Percentiles rank a stretch among this genome's conserved stretches.
Conservation (phyloP, 371 early-diverging fungal species). For the Apophysomyces sp. region DNA sequence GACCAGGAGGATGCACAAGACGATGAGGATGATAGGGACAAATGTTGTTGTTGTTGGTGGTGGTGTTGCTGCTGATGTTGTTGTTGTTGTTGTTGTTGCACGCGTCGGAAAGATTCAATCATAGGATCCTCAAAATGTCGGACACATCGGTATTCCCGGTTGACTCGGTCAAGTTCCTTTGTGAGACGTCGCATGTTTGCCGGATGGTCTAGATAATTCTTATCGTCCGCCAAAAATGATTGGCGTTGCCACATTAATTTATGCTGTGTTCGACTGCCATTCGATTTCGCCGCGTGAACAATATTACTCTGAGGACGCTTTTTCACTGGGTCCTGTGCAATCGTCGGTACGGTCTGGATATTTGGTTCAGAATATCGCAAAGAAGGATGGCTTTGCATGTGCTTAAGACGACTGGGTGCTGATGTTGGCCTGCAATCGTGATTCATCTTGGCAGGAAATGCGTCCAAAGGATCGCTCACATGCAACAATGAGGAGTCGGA, state of each 20-base stretch:
- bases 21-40: neutral
- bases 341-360: neutral
- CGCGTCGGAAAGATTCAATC: constrained; percentile 33
- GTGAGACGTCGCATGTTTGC: constrained; percentile 48
- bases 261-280: constrained; percentile 47
- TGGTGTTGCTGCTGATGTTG: constrained; percentile 1
- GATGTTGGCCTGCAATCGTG: neutral
- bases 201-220: constrained; percentile 51
- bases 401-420: constrained; percentile 11
- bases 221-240: constrained; percentile 51
- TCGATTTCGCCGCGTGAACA: neutral
- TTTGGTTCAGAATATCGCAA: constrained; percentile 11
- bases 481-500: neutral
- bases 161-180: constrained; percentile 53
- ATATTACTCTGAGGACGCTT: neutral
- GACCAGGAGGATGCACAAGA: constrained; percentile 3
- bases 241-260: constrained; percentile 54
- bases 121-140: constrained; percentile 44
- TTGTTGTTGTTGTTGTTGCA: constrained; percentile 11
- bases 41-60: neutral
- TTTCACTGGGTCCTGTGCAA: neutral
- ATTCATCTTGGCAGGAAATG: constrained; percentile 1
- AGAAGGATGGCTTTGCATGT: constrained; percentile 29
- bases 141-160: constrained; percentile 46
- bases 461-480: constrained; percentile 1